Evolutionary conservation across 2,329 filamentous ascomycete species (phyloP), one percentile per base, ranked within the genome.

Genomic region (Penicillium sp.): DNA sequence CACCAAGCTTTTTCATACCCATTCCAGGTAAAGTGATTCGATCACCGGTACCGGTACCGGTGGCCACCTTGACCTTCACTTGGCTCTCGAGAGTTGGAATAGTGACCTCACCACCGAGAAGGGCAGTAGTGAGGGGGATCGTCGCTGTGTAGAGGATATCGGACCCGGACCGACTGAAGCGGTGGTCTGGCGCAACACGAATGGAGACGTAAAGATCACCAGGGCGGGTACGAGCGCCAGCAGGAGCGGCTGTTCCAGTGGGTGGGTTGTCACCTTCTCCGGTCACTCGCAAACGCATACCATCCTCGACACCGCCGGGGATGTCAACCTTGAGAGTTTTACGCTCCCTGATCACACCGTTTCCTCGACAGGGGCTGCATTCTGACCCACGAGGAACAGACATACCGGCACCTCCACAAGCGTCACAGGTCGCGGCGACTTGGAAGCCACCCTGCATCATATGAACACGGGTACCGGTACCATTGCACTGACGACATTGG

Each of bases 121-220:
- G 73, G 6, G 93, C 93, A 9, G 93, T 99, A 3, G 93, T 97
- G 47, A 99, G 78, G 13, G 93, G 92, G 53, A 99, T 87, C 10
- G 83, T 84, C 12, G 93, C 90, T 1, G 91, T 97, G 74, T 97
- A 93, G 4, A 96, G 79, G 41, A 99, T 88, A 66, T 99, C 90
- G 41, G 89, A 87, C 38, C 93, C 93, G 39, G 83, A 81, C 50
- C 93, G 86, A 58, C 83, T 88, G 76, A 97, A 99, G 65, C 92
- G 90, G 34, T 87, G 80, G 69, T 99, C 93, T 22, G 89, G 78
- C n/a, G 88, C 85, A 27, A 99, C 92, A 48, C 87, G 82, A 49
- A 99, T 88, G 61, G 89, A 85, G 47, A 99, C 89, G 67, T 91
- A 96, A 14, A 99, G 81, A 65, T 99, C 92, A 60, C 93, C 93